Percentiles rank a stretch among this genome's conserved stretches.
Conservation (phyloP, 371 early-diverging fungal species). For the Syncephalastrum sp. region DNA sequence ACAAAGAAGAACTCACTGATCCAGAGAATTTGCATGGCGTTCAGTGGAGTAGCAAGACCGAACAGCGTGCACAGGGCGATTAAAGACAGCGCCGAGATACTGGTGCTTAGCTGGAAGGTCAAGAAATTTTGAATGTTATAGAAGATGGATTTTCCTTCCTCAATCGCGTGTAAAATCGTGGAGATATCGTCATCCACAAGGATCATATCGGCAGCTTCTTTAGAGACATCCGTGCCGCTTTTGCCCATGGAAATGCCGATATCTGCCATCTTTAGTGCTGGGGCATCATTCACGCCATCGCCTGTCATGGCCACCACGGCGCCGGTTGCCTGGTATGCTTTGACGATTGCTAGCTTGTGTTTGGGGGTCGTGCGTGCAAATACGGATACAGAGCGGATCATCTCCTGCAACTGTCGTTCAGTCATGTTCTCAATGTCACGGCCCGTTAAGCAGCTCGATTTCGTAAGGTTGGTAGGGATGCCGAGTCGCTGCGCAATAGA, state of each 20-base stretch:
- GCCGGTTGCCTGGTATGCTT: slow-evolving; percentile 72
- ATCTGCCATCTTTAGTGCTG: slow-evolving; percentile 86
- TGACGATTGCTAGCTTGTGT: slow-evolving; percentile 86
- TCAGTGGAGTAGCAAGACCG: slow-evolving; percentile 88
- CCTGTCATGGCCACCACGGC: slow-evolving; percentile 90
- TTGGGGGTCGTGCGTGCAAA: slow-evolving; percentile 93
- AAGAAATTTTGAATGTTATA: slow-evolving; percentile 93
- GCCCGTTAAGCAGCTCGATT: slow-evolving; percentile 67
- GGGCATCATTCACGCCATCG: slow-evolving; percentile 97
- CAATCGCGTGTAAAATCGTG: slow-evolving; percentile 82
- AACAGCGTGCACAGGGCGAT: slow-evolving; percentile 87
- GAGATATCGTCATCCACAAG: slow-evolving; percentile 86
- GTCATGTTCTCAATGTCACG: slow-evolving; percentile 68
- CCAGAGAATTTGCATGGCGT: slow-evolving; percentile 98
- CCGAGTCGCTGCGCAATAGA: slow-evolving; percentile 80
- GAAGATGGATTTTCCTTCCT: slow-evolving; percentile 92
- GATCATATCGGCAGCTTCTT: slow-evolving; percentile 93
- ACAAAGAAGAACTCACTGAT: slow-evolving; percentile 68
- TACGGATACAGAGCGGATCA: slow-evolving; percentile 61
- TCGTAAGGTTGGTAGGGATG: slow-evolving; percentile 60
- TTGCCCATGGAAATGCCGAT: slow-evolving; percentile 93
- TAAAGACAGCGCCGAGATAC: slow-evolving; percentile 80
- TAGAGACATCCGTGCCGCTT: slow-evolving; percentile 88
- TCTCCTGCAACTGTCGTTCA: slow-evolving; percentile 62
- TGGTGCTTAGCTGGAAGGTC: slow-evolving; percentile 86